Evolutionary conservation across 2,329 filamentous ascomycete species (phyloP).

Genomic region (Cytospora piceae): DNA sequence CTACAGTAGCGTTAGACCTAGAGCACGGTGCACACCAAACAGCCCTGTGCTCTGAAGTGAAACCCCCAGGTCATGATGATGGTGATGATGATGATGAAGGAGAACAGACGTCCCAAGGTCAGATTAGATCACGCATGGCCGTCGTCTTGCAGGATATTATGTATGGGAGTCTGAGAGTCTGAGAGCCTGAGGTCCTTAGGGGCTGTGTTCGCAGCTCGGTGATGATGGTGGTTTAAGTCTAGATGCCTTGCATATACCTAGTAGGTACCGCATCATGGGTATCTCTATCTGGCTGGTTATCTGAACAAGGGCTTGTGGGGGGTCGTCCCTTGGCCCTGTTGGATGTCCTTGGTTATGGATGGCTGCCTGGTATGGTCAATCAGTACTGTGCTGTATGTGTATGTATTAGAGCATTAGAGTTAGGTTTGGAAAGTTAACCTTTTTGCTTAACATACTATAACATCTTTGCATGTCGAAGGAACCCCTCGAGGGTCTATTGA

Average conservation of each 20-base stretch:
- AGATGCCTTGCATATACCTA: constrained; percentile 5
- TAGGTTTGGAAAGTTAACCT: too few species aligned
- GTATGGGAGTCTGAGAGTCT: neutral
- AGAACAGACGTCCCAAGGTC: constrained; percentile 7
- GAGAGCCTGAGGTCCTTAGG: constrained; percentile 18
- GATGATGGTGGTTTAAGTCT: constrained; percentile 19
- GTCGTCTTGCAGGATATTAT: constrained; percentile 13
- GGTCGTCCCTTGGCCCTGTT: neutral
- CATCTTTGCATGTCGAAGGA: too few species aligned
- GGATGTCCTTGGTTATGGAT: neutral
- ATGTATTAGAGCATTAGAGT: neutral
- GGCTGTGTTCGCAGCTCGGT: constrained; percentile 13
- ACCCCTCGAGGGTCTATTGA: too few species aligned
- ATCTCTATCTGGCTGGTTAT: neutral
- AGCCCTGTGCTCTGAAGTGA: neutral
- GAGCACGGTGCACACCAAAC: constrained; percentile 19
- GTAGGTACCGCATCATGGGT: neutral
- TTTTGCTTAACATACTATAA: too few species aligned
- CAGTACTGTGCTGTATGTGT: neutral
- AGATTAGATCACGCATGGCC: constrained; percentile 5
- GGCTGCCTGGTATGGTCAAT: neutral
- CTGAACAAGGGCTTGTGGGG: neutral
- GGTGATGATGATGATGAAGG: neutral
- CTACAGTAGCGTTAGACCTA: constrained; percentile 18
- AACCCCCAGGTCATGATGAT: neutral